phyloP scores from a whole-genome alignment of 345 rosid species.

The Hibiscus tridactylites region DNA sequence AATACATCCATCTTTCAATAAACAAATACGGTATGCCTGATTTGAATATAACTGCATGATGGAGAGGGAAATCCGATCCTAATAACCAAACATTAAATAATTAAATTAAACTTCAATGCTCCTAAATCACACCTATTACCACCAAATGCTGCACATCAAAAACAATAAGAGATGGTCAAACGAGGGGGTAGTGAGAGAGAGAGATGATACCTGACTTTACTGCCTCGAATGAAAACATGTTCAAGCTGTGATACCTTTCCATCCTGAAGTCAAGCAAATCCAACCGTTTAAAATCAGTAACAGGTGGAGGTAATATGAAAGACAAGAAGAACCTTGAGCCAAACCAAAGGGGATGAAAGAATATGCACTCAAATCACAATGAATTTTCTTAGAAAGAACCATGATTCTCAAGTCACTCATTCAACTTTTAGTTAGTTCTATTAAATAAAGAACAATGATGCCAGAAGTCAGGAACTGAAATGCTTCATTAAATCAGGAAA shows the following conservation, averaged over 20 bases:
- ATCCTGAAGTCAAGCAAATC: constrained; percentile 39
- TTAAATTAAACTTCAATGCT: too few species aligned
- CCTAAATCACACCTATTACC: not conserved
- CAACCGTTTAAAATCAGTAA: constrained; percentile 4
- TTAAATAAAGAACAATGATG: not conserved
- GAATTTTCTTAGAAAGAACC: not conserved
- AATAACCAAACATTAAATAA: too few species aligned
- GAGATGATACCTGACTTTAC: constrained; percentile 77
- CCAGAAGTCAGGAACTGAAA: not conserved
- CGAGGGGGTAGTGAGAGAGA: not conserved
- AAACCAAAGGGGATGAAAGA: not conserved
- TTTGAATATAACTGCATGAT: not conserved
- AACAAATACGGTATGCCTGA: not conserved
- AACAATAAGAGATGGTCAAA: not conserved
- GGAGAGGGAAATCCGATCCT: too few species aligned
- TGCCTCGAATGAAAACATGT: constrained; percentile 92
- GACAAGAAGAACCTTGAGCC: not conserved
- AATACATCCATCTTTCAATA: not conserved
- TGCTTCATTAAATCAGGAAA: not conserved
- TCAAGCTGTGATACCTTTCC: constrained; percentile 95
- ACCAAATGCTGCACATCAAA: not conserved
- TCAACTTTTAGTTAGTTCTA: not conserved
- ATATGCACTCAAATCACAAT: not conserved
- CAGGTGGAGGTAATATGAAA: not conserved
- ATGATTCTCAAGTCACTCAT: not conserved